Evolutionary conservation across 2,329 filamentous ascomycete genomes (phyloP).

Genomic region (Xenosphaeropsis pyriputrescens): DNA sequence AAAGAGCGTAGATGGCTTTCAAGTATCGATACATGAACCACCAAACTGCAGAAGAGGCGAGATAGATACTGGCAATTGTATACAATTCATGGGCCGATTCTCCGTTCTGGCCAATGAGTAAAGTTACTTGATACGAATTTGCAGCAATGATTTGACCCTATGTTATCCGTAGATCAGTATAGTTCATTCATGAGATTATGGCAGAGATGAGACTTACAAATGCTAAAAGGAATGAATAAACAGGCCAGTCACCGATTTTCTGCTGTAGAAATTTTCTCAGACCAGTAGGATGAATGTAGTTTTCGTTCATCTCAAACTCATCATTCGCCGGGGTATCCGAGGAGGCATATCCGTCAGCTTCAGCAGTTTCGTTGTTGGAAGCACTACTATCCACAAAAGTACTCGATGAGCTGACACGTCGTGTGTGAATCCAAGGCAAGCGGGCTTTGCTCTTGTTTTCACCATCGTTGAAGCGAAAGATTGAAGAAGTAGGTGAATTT

Average conservation of each 20-base stretch:
- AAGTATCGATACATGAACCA: constrained; percentile 44
- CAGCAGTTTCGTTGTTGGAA: neutral
- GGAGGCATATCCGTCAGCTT: neutral
- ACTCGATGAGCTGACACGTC: neutral
- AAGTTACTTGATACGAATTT: constrained; percentile 52
- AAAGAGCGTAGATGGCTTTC: constrained; percentile 39
- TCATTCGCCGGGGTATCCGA: constrained; percentile 12
- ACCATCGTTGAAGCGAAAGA: too few species aligned
- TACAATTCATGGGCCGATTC: constrained; percentile 43
- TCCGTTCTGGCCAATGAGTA: constrained; percentile 47
- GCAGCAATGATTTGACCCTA: constrained; percentile 45
- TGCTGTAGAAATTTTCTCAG: constrained; percentile 36
- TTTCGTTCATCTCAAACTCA: constrained; percentile 36
- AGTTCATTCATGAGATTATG: constrained; percentile 25
- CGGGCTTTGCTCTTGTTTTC: neutral
- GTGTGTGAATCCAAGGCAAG: constrained; percentile 1
- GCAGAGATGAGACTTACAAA: constrained; percentile 47
- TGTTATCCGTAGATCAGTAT: constrained; percentile 8
- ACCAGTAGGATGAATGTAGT: constrained; percentile 39
- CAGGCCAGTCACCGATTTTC: constrained; percentile 43
- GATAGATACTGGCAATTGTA: constrained; percentile 41
- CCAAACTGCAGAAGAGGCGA: constrained; percentile 42
- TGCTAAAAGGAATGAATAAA: constrained; percentile 44
- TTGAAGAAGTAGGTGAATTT: constrained; percentile 11
- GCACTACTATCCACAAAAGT: neutral